phyloP scores from a whole-genome alignment of 179 eudicot genomes.

The Carnegiea gigantea region DNA sequence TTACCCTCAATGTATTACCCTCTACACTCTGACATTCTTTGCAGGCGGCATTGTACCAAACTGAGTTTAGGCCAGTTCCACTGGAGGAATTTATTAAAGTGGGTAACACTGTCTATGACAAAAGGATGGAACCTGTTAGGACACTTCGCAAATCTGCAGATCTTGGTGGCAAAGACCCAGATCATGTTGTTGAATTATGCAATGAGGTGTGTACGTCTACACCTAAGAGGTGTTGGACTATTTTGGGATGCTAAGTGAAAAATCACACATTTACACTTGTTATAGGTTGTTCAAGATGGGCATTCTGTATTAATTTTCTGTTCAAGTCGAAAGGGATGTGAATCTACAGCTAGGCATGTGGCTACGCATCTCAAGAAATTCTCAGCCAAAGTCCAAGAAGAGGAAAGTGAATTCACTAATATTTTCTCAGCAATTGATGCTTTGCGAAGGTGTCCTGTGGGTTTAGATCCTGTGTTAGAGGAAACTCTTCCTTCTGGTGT shows the following conservation, averaged over 20 bases:
- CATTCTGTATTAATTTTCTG: constrained; percentile 92
- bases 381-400: constrained; percentile 56
- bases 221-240: not conserved
- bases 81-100: constrained; percentile 93
- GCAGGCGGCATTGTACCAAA: constrained; percentile 97
- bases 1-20: not conserved
- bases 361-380: constrained; percentile 68
- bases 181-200: constrained; percentile 93
- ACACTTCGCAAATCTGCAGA: constrained; percentile 70
- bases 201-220: constrained; percentile 64
- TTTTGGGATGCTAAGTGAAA: not conserved
- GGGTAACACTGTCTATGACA: constrained; percentile 77
- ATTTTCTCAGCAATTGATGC: constrained; percentile 71
- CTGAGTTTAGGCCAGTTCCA: constrained; percentile 98
- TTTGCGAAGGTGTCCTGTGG: constrained; percentile 81
- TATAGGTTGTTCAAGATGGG: constrained; percentile 96
- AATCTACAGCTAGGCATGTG: constrained; percentile 90
- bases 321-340: constrained; percentile 98
- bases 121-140: constrained; percentile 72
- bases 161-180: constrained; percentile 97
- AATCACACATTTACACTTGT: not conserved
- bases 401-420: constrained; percentile 53
- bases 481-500: constrained; percentile 95
- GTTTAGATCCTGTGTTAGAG: constrained; percentile 87
- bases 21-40: constrained; percentile 15